These are phyloP conservation scores for Cordyceps pruinosa DNA, from an alignment of 2,329 filamentous ascomycete genomes.

Conservation along the genomic window DNA sequence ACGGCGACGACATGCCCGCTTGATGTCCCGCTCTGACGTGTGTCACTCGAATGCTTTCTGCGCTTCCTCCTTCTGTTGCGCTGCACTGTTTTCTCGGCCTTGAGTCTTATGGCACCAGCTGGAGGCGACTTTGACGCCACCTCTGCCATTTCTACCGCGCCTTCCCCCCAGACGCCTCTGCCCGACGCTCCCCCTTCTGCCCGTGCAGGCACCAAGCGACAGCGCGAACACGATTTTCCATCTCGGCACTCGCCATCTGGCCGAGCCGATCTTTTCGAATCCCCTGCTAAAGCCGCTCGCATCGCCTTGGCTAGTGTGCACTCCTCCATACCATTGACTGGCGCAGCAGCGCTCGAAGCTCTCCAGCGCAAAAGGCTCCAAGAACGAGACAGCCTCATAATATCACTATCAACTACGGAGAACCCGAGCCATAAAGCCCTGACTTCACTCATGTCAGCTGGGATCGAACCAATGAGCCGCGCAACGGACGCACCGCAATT, in stretches of 20 bases:
- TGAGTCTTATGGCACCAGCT: constrained; percentile 10
- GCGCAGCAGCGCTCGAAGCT: constrained; percentile 44
- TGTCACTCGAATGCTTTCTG: constrained; percentile 2
- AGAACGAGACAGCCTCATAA: constrained; percentile 19
- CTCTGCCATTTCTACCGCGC: background rate
- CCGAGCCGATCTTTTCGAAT: constrained; percentile 33
- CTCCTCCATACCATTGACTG: constrained; percentile 43
- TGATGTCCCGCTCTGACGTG: constrained; percentile 6
- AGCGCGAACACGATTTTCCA: constrained; percentile 40
- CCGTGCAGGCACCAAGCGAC: constrained; percentile 30
- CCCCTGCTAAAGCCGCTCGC: constrained; percentile 48
- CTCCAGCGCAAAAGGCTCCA: constrained; percentile 11
- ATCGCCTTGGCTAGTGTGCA: constrained; percentile 37
- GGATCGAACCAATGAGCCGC: constrained; percentile 47
- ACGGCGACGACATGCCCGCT: constrained; percentile 7
- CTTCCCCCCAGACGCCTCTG: background rate
- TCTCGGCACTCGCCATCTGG: constrained; percentile 28
- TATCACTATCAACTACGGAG: constrained; percentile 41
- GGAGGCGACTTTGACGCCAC: constrained; percentile 8
- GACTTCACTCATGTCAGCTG: constrained; percentile 47
- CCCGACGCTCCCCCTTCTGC: constrained; percentile 22
- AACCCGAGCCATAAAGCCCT: constrained; percentile 49
- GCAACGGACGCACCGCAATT: constrained; percentile 44
- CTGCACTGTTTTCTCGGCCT: background rate
- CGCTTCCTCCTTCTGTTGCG: background rate